Conservation (phyloP, 2,329 filamentous ascomycete species). For the Cordyceps javanica region DNA sequence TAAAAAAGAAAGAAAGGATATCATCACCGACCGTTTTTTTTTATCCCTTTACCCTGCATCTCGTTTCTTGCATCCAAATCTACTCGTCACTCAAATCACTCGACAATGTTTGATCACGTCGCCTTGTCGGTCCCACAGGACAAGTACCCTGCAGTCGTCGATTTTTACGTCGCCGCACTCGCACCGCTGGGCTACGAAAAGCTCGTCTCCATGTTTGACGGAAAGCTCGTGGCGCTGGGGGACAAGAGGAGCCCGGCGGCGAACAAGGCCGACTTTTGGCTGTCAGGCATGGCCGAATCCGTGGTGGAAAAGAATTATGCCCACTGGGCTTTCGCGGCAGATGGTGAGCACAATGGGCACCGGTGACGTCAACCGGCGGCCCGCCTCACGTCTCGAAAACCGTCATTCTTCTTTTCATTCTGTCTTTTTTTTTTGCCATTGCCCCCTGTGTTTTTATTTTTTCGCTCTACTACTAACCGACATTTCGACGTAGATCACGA, state of each 20-base stretch:
- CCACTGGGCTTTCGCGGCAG: constrained; percentile 8
- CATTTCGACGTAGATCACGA: constrained; percentile 24
- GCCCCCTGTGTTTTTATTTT: neutral
- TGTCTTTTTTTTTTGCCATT: too few species aligned
- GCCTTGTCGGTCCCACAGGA: constrained; percentile 11
- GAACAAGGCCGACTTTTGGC: constrained; percentile 11
- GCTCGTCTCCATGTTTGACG: constrained; percentile 11
- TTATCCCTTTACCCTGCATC: too few species aligned
- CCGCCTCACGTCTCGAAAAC: too few species aligned
- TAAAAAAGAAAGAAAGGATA: too few species aligned
- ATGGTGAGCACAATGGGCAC: neutral
- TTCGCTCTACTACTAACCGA: too few species aligned
- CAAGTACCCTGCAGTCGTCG: constrained; percentile 9
- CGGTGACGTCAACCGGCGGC: too few species aligned
- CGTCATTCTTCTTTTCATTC: too few species aligned
- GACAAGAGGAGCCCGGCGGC: constrained; percentile 3
- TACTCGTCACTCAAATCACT: neutral
- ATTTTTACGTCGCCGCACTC: constrained; percentile 9
- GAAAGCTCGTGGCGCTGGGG: constrained; percentile 6
- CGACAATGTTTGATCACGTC: constrained; percentile 12
- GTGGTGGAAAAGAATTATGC: neutral
- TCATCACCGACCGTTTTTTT: too few species aligned
- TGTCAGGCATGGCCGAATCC: constrained; percentile 7
- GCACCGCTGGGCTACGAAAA: constrained; percentile 11
- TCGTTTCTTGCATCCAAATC: neutral